Conservation (phyloP, 2,329 filamentous ascomycete genomes). For the Fusarium mangiferae region DNA sequence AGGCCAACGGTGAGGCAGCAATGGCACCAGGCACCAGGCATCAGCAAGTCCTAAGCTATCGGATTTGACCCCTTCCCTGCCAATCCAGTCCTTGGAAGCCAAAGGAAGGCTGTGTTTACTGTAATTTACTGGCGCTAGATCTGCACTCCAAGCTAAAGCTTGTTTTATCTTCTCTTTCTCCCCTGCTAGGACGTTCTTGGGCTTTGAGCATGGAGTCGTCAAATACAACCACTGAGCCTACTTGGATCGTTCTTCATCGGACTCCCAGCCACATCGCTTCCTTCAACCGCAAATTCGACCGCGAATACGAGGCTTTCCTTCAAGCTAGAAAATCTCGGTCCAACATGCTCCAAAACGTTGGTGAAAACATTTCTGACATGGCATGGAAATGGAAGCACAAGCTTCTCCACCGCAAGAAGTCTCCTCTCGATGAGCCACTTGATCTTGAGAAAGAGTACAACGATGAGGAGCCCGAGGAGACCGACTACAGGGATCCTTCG, state of each 20-base stretch:
- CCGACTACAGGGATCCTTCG: conserved; percentile 36
- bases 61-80: neutral
- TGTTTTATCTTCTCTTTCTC: neutral
- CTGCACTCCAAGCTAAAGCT: neutral
- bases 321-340: neutral
- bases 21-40: conserved; percentile 11
- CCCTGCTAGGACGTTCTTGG: conserved; percentile 9
- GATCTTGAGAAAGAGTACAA: conserved; percentile 30
- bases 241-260: too few species aligned
- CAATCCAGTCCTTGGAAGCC: neutral
- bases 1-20: neutral
- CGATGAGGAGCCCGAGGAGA: conserved; percentile 18
- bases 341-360: conserved; percentile 25
- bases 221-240: neutral
- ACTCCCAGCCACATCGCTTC: too few species aligned
- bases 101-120: neutral
- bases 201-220: neutral
- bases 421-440: conserved; percentile 27
- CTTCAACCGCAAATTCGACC: too few species aligned
- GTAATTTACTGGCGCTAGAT: neutral
- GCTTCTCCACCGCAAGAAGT: conserved; percentile 37
- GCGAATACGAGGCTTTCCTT: too few species aligned
- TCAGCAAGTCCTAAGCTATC: neutral
- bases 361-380: conserved; percentile 42
- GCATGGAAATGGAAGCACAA: conserved; percentile 49